These are phyloP conservation scores for Trypanosoma platydactyli DNA, from an alignment of 208 protist genomes.

Conservation along the genomic window DNA sequence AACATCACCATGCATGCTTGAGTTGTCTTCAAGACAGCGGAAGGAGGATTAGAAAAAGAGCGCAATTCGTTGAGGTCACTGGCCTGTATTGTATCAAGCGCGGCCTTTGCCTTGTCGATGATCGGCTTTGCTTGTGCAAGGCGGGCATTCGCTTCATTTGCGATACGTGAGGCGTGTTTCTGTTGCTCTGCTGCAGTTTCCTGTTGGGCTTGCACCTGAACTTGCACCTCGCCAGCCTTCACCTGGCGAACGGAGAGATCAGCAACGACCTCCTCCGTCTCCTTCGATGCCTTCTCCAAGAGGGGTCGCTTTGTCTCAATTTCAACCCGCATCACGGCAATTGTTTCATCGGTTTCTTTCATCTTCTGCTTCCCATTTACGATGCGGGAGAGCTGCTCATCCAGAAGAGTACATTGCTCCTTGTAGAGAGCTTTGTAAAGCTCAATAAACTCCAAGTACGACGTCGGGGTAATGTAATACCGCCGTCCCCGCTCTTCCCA, in stretches of 20 bases:
- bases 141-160: constrained; percentile 86
- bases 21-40: constrained; percentile 94
- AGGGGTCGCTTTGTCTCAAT: constrained; percentile 91
- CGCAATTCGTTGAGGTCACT: constrained; percentile 96
- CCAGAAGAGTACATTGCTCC: constrained; percentile 71
- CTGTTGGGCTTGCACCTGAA: constrained; percentile 89
- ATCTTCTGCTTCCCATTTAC: constrained; percentile 92
- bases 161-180: constrained; percentile 82
- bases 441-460: constrained; percentile 96
- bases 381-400: constrained; percentile 88
- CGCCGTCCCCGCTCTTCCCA: constrained; percentile 92
- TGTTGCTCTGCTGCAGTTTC: constrained; percentile 87
- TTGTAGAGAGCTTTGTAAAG: constrained; percentile 89
- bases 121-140: constrained; percentile 95
- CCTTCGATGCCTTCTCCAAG: constrained; percentile 85
- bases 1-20: constrained; percentile 97
- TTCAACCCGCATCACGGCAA: constrained; percentile 91
- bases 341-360: constrained; percentile 91
- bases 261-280: constrained; percentile 88
- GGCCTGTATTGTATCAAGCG: constrained; percentile 94
- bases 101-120: constrained; percentile 89
- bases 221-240: constrained; percentile 87
- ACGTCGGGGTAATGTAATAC: constrained; percentile 95
- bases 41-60: constrained; percentile 93
- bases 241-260: constrained; percentile 87